Evolutionary conservation across 2,329 filamentous ascomycete species (phyloP).

Genomic region (Penicillium sclerotigenum): DNA sequence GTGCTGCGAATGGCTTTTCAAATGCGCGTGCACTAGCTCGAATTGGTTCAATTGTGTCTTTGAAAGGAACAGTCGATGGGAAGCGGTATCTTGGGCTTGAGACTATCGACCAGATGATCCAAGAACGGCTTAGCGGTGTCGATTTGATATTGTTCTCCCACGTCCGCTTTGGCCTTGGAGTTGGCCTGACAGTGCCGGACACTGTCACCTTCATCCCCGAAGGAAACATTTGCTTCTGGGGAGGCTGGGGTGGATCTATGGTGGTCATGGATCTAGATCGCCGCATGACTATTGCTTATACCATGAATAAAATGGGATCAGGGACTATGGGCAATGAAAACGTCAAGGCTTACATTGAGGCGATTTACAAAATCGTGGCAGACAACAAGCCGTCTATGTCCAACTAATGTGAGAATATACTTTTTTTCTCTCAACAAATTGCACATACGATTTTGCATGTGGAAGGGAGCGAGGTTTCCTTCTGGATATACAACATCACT

Average conservation of each 20-base stretch:
- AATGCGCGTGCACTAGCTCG: conserved; percentile 46
- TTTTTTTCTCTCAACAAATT: background rate
- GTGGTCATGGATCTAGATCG: conserved; percentile 45
- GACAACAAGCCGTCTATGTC: background rate
- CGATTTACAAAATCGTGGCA: conserved; percentile 31
- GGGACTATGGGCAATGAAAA: conserved; percentile 31
- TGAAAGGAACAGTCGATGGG: conserved; percentile 34
- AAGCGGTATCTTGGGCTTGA: conserved; percentile 39
- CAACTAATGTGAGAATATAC: background rate
- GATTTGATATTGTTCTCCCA: conserved; percentile 41
- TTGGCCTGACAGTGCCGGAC: conserved; percentile 35
- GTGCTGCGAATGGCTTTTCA: conserved; percentile 45
- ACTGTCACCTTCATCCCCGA: conserved; percentile 25
- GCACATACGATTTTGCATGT: background rate
- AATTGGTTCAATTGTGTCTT: conserved; percentile 42
- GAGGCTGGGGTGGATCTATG: conserved; percentile 48
- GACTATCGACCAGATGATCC: conserved; percentile 47
- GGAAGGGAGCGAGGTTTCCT: background rate
- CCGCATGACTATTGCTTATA: conserved; percentile 45
- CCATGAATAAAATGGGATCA: conserved; percentile 47
- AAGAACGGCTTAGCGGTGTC: conserved; percentile 43
- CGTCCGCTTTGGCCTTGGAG: conserved; percentile 46
- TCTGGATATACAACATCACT: too few species aligned
- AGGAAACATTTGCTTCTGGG: conserved; percentile 43
- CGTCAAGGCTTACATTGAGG: conserved; percentile 30